These are phyloP conservation scores for Daldinia decipiens DNA, from an alignment of 495 filamentous ascomycete genomes.

Conservation along the genomic window DNA sequence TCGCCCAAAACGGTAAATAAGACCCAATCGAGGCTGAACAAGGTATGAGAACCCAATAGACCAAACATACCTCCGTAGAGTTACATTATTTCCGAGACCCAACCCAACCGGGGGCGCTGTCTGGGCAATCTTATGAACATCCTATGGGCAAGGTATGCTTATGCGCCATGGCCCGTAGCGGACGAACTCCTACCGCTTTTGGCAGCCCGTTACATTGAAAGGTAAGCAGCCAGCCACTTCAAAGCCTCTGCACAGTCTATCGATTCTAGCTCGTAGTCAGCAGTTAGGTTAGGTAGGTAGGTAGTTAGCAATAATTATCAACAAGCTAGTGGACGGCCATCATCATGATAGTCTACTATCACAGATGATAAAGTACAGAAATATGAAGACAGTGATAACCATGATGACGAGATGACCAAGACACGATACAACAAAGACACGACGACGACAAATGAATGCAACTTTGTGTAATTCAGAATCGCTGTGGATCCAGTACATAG, in stretches of 20 bases:
- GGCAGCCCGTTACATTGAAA: slow-evolving; percentile 12
- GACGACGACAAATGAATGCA: slow-evolving; percentile 6
- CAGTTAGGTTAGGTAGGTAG: too few species aligned
- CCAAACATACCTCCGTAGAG: slow-evolving; percentile 21
- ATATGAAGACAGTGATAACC: not conserved
- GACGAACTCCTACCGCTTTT: slow-evolving; percentile 25
- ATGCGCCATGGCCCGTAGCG: slow-evolving; percentile 2
- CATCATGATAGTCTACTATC: slow-evolving; percentile 2
- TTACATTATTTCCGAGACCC: slow-evolving; percentile 26
- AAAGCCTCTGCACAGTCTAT: slow-evolving; percentile 16
- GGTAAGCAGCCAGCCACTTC: slow-evolving; percentile 29
- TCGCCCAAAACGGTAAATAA: slow-evolving; percentile 26
- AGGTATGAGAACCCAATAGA: slow-evolving; percentile 11
- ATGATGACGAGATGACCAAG: slow-evolving; percentile 4
- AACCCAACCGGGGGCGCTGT: slow-evolving; percentile 17
- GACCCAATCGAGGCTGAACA: slow-evolving; percentile 36
- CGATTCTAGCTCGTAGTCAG: slow-evolving; percentile 28
- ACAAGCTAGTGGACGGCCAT: not conserved
- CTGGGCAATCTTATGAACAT: slow-evolving; percentile 28
- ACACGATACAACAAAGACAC: slow-evolving; percentile 7
- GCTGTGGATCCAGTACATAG: slow-evolving; percentile 40
- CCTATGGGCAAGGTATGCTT: slow-evolving; percentile 14
- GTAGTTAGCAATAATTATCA: slow-evolving; percentile 26
- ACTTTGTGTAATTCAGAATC: slow-evolving; percentile 31
- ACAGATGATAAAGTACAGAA: slow-evolving; percentile 2